Evolutionary conservation across 495 filamentous ascomycete genomes (phyloP).

Genomic region (Podospora pseudocomata): DNA sequence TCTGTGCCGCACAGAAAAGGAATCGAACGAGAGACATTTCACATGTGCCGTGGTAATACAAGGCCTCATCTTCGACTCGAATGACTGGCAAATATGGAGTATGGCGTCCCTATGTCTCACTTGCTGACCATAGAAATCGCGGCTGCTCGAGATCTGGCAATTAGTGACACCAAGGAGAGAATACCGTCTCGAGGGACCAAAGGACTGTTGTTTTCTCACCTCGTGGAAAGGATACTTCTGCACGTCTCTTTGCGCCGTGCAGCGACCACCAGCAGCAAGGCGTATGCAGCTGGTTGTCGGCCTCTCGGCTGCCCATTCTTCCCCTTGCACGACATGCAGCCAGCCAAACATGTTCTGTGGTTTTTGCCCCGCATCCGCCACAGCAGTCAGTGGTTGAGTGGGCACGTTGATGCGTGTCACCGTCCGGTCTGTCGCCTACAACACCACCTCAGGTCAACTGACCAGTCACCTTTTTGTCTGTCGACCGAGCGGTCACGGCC

Average conservation of each 20-base stretch:
- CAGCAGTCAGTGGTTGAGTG: background rate
- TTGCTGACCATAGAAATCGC: background rate
- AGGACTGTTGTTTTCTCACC: background rate
- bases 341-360: background rate
- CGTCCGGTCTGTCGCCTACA: background rate
- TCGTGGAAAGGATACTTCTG: background rate
- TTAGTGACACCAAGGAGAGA: background rate
- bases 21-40: background rate
- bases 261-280: background rate
- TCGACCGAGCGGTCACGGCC: background rate
- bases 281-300: background rate
- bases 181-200: background rate
- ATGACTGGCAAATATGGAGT: background rate
- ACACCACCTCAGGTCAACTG: background rate
- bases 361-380: background rate
- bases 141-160: background rate
- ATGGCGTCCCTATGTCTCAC: background rate
- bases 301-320: constrained; percentile 12
- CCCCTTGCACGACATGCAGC: constrained; percentile 9
- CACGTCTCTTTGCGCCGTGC: constrained; percentile 1
- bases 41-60: background rate
- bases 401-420: background rate
- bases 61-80: background rate
- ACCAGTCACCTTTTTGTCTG: background rate
- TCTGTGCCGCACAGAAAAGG: background rate